Conservation (phyloP, 495 filamentous ascomycete species). For the Neurospora discreta region DNA sequence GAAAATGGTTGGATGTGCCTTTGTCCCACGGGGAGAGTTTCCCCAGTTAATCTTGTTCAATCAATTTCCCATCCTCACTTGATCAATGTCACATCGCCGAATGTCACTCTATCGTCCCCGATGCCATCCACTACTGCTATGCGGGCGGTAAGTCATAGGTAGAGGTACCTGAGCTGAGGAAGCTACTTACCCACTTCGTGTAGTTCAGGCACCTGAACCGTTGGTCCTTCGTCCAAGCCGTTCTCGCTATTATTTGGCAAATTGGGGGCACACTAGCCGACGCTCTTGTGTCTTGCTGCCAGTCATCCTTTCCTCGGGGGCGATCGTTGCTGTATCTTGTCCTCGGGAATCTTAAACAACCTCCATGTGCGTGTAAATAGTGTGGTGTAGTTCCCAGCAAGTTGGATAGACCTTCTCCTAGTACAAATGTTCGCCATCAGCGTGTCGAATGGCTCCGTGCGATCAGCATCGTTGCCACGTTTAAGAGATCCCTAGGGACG, state of each 20-base stretch:
- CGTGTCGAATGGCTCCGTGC: background rate
- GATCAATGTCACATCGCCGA: slow-evolving; percentile 5
- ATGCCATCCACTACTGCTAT: background rate
- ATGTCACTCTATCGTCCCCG: slow-evolving; percentile 7
- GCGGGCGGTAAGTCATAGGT: background rate
- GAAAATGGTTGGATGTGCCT: background rate
- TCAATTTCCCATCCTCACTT: background rate
- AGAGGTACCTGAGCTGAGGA: slow-evolving; percentile 4
- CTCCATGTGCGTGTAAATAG: background rate
- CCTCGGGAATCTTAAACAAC: background rate
- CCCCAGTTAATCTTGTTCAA: background rate
- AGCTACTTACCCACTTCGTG: background rate
- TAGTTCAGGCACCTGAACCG: background rate
- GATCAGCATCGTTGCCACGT: background rate
- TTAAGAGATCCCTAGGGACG: background rate
- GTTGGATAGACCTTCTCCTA: background rate
- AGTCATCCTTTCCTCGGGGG: background rate
- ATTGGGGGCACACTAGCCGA: slow-evolving; percentile 5
- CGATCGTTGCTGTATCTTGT: background rate
- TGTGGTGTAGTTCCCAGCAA: background rate
- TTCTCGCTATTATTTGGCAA: slow-evolving; percentile 2
- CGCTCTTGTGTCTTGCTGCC: slow-evolving; percentile 1
- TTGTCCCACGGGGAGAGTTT: background rate
- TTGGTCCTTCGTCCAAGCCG: background rate
- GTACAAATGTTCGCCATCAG: background rate